Conservation (phyloP, 768 basidiomycete genomes). For the Chiua virens region DNA sequence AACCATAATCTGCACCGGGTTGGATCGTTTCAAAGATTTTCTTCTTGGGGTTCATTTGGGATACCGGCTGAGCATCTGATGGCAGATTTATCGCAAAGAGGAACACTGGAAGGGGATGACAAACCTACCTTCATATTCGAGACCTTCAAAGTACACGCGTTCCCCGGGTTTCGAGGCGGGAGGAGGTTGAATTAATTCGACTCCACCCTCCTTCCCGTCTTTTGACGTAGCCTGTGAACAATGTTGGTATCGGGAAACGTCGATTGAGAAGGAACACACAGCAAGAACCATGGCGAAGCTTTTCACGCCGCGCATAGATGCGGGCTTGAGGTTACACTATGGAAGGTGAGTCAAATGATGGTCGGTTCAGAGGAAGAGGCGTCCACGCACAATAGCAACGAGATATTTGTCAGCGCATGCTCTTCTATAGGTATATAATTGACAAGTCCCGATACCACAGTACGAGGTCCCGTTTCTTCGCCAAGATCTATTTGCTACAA, state of each 20-base stretch:
- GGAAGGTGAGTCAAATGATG: not conserved
- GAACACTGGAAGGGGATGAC: not conserved
- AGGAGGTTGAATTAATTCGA: constrained; percentile 92
- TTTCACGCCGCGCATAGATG: constrained; percentile 95
- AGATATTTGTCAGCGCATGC: constrained; percentile 83
- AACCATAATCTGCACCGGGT: constrained; percentile 52
- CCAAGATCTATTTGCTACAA: constrained; percentile 91
- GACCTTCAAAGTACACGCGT: constrained; percentile 91
- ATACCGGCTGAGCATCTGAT: constrained; percentile 61
- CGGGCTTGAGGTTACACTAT: constrained; percentile 93
- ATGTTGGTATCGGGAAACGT: not conserved
- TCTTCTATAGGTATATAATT: constrained; percentile 95
- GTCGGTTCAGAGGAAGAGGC: not conserved
- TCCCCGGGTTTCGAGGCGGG: constrained; percentile 86
- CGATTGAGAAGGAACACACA: constrained; percentile 42
- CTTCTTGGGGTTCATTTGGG: constrained; percentile 96
- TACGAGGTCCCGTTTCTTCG: constrained; percentile 91
- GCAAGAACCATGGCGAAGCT: constrained; percentile 98
- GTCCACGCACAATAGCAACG: constrained; percentile 69
- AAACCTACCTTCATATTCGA: constrained; percentile 73
- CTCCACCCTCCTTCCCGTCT: constrained; percentile 84
- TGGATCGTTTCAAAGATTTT: constrained; percentile 98
- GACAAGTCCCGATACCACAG: constrained; percentile 95
- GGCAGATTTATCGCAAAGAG: not conserved
- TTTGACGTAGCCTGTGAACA: constrained; percentile 76